Conservation (phyloP, 768 basidiomycete species). For the Postia placenta region DNA sequence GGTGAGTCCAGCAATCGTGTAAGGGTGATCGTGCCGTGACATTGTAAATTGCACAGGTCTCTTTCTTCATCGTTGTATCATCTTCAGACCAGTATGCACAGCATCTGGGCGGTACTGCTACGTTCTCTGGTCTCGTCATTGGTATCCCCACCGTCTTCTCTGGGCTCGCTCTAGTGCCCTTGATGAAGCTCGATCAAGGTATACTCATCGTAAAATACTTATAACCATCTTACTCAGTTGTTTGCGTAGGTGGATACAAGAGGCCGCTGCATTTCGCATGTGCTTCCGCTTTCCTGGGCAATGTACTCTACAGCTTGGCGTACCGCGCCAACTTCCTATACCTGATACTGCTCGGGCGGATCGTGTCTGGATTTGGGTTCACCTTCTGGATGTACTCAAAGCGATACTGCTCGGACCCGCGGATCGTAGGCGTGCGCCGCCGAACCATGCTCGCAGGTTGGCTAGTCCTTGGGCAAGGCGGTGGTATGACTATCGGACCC, state of each 20-base stretch:
- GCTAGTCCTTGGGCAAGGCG: slow-evolving; percentile 56
- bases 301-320: slow-evolving; percentile 55
- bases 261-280: slow-evolving; percentile 51
- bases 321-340: slow-evolving; percentile 57
- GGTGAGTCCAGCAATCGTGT: slow-evolving; percentile 26
- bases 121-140: slow-evolving; percentile 62
- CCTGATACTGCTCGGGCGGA: slow-evolving; percentile 66
- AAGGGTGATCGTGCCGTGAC: neutral
- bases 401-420: slow-evolving; percentile 64
- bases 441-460: slow-evolving; percentile 58
- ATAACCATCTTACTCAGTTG: neutral
- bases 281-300: slow-evolving; percentile 44
- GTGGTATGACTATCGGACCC: slow-evolving; percentile 58
- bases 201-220: slow-evolving; percentile 5
- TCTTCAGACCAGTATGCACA: slow-evolving; percentile 59
- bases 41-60: slow-evolving; percentile 34
- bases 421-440: slow-evolving; percentile 56
- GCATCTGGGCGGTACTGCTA: slow-evolving; percentile 58
- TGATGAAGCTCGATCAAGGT: slow-evolving; percentile 55
- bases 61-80: slow-evolving; percentile 66
- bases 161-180: slow-evolving; percentile 49
- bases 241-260: slow-evolving; percentile 43
- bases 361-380: slow-evolving; percentile 55
- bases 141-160: slow-evolving; percentile 64
- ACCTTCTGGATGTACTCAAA: slow-evolving; percentile 64